A percentile compares a stretch with the other conserved stretches of the same genome.
Conservation (phyloP, 768 basidiomycete species). For the Macrocybe gigantea region DNA sequence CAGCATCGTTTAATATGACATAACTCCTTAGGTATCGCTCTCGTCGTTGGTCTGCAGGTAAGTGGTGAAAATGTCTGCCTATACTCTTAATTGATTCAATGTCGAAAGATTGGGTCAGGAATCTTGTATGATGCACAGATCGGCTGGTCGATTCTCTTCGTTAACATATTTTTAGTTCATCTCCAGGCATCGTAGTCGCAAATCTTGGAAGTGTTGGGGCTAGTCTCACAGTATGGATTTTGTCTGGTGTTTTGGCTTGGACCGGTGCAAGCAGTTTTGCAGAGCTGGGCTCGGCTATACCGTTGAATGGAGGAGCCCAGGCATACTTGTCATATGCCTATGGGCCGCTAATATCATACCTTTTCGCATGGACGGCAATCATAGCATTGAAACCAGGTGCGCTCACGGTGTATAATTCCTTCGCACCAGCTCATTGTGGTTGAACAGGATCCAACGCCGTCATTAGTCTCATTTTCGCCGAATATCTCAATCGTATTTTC, state of each 20-base stretch:
- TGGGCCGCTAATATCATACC: constrained; percentile 79
- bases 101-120: constrained; percentile 75
- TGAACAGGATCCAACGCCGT: constrained; percentile 68
- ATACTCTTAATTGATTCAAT: background rate
- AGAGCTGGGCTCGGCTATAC: constrained; percentile 86
- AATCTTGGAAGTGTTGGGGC: constrained; percentile 88
- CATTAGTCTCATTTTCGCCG: constrained; percentile 83
- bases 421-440: background rate
- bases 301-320: constrained; percentile 66
- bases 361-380: constrained; percentile 95
- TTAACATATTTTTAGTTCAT: constrained; percentile 52
- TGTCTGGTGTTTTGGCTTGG: constrained; percentile 84
- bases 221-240: constrained; percentile 80
- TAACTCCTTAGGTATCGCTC: constrained; percentile 59
- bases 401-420: constrained; percentile 7
- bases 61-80: constrained; percentile 5
- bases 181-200: constrained; percentile 87
- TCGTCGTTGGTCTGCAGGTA: constrained; percentile 81
- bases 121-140: constrained; percentile 63
- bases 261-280: constrained; percentile 94
- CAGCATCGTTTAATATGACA: background rate
- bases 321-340: constrained; percentile 88
- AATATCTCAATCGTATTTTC: constrained; percentile 88
- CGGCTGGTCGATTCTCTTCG: background rate
- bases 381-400: constrained; percentile 82